phyloP scores from a whole-genome alignment of 352 stramenopile species.

The Globisporangium paroecandrum region DNA sequence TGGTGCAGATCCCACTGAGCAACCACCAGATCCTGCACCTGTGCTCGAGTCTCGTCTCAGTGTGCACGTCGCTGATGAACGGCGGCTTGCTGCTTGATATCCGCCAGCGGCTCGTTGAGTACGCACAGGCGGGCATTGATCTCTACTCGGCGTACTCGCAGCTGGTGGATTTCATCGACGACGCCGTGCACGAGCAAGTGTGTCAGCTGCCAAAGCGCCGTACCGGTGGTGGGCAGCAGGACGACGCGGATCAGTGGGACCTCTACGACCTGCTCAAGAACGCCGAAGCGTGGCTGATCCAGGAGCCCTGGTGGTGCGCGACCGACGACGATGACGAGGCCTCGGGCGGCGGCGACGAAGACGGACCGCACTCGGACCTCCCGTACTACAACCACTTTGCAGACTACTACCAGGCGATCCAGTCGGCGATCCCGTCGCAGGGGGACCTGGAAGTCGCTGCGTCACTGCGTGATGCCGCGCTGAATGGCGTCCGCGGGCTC shows the following conservation, averaged over 20 bases:
- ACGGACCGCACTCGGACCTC: constrained; percentile 32
- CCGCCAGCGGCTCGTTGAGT: constrained; percentile 45
- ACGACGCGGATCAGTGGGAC: constrained; percentile 41
- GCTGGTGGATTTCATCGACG: constrained; percentile 43
- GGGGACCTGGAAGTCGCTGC: constrained; percentile 41
- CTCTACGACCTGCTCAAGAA: constrained; percentile 61
- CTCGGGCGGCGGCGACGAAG: constrained; percentile 31
- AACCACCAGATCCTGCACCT: constrained; percentile 56
- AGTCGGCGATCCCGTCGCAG: constrained; percentile 35
- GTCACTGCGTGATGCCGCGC: constrained; percentile 40
- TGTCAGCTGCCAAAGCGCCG: constrained; percentile 33
- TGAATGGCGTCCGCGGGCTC: constrained; percentile 33
- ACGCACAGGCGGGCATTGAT: constrained; percentile 34
- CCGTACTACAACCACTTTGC: constrained; percentile 46
- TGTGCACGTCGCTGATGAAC: constrained; percentile 36
- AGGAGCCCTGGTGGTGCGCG: constrained; percentile 52
- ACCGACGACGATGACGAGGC: constrained; percentile 41
- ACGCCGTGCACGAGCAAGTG: constrained; percentile 43
- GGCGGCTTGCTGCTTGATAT: constrained; percentile 41
- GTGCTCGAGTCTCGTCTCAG: constrained; percentile 53
- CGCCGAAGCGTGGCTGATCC: constrained; percentile 48
- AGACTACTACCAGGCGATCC: constrained; percentile 45
- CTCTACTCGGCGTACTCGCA: constrained; percentile 41
- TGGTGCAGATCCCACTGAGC: constrained; percentile 57
- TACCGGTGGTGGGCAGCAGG: constrained; percentile 9